Evolutionary conservation across 805 yeast genomes (phyloP).

Genomic region (Suhomyces xylopsoci): DNA sequence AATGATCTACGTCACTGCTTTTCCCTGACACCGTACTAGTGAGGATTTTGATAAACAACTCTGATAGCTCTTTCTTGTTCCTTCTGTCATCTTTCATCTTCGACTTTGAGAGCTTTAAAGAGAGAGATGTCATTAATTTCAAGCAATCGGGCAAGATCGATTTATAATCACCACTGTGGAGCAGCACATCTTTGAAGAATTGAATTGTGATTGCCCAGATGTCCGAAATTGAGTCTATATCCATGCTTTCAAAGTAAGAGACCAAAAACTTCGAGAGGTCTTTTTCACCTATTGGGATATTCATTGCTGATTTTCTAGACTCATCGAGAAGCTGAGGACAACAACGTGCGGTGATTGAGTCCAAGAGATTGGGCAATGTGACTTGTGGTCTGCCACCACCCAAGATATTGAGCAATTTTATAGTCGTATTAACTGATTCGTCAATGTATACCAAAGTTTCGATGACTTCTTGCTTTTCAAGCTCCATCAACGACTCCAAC

Average conservation of each 20-base stretch:
- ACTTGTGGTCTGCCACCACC: constrained; percentile 81
- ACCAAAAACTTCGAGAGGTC: constrained; percentile 53
- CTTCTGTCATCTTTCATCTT: constrained; percentile 62
- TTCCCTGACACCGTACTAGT: constrained; percentile 10
- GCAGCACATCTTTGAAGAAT: constrained; percentile 58
- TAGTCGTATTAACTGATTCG: constrained; percentile 15
- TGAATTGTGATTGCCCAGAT: constrained; percentile 58
- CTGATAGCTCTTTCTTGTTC: constrained; percentile 54
- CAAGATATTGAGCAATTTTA: constrained; percentile 68
- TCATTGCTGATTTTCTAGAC: constrained; percentile 44
- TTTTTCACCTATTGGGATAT: constrained; percentile 43
- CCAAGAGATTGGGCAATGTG: constrained; percentile 66
- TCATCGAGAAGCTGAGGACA: constrained; percentile 30
- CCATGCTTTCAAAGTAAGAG: constrained; percentile 62
- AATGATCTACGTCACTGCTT: constrained; percentile 10
- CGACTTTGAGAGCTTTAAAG: constrained; percentile 53
- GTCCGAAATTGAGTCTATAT: constrained; percentile 76
- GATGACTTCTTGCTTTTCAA: constrained; percentile 72
- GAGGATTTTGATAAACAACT: constrained; percentile 31
- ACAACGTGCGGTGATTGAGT: constrained; percentile 50
- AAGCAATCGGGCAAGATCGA: constrained; percentile 52
- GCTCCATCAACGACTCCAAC: constrained; percentile 57
- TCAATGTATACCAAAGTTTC: constrained; percentile 56
- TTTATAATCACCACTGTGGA: constrained; percentile 47
- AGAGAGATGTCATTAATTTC: constrained; percentile 48